Conservation (phyloP, 306 rosid species). For the Gillenia trifoliata region DNA sequence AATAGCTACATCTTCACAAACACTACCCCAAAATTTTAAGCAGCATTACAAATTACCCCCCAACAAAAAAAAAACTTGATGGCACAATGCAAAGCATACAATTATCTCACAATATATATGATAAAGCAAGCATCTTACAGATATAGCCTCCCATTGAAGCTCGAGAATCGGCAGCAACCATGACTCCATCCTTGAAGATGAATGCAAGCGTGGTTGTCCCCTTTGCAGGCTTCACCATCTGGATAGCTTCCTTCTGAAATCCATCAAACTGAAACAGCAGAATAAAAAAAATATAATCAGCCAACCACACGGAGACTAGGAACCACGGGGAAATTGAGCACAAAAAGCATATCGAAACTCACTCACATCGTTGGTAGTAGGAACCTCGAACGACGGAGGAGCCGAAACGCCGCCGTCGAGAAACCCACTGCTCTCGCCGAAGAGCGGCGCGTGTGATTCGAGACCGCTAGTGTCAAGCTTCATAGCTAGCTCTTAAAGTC, state of each 20-base stretch:
- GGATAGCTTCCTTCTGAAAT: slow-evolving; percentile 77
- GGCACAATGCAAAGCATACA: not conserved
- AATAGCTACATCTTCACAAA: not conserved
- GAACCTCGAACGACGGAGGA: slow-evolving; percentile 72
- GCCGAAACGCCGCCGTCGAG: slow-evolving; percentile 50
- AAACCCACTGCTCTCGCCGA: slow-evolving; percentile 40
- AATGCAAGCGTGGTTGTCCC: slow-evolving; percentile 97
- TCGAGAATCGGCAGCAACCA: slow-evolving; percentile 98
- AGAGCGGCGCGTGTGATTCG: slow-evolving; percentile 43
- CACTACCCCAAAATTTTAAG: not conserved
- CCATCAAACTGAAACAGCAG: slow-evolving; percentile 68
- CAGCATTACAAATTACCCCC: not conserved
- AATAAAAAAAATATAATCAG: not conserved
- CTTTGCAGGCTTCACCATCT: slow-evolving; percentile 97
- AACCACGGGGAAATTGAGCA: not conserved
- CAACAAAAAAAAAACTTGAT: not conserved
- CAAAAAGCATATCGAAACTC: not conserved
- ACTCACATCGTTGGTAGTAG: slow-evolving; percentile 59
- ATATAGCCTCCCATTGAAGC: slow-evolving; percentile 99
- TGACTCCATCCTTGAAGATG: slow-evolving; percentile 92
- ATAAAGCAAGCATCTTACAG: slow-evolving; percentile 41
- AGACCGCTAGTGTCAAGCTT: slow-evolving; percentile 80
- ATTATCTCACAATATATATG: not conserved
- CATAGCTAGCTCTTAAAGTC: slow-evolving; percentile 29
- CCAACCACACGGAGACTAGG: not conserved